Percentiles rank a stretch among this genome's conserved stretches.
phyloP scores from a whole-genome alignment of 2,329 filamentous ascomycete species.

The Shiraia bambusicola region DNA sequence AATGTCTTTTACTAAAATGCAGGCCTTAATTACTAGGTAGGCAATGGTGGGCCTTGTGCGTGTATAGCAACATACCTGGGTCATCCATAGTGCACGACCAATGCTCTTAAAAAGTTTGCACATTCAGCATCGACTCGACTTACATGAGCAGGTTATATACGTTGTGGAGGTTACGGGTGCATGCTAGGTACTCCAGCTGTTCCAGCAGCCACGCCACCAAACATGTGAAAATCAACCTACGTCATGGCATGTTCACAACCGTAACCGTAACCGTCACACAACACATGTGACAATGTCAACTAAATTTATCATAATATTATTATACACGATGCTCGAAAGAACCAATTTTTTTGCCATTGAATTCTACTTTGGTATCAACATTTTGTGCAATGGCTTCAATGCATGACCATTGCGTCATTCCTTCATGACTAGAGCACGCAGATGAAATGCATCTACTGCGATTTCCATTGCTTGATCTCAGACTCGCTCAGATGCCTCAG shows the following conservation, averaged over 20 bases:
- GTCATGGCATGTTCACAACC: neutral
- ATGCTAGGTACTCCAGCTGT: no score
- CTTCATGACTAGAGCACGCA: neutral
- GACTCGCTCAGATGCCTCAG: constrained; percentile 69
- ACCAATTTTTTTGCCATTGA: no score
- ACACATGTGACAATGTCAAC: no score
- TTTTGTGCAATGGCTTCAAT: neutral
- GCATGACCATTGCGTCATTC: constrained; percentile 1
- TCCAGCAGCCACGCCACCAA: neutral
- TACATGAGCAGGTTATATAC: neutral
- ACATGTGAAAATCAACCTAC: neutral
- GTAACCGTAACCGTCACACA: no score
- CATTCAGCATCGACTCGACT: no score
- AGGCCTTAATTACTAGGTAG: neutral
- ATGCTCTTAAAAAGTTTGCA: no score
- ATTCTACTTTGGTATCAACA: no score
- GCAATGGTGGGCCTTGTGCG: neutral
- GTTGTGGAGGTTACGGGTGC: neutral
- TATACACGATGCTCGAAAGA: no score
- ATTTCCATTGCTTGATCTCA: constrained; percentile 40
- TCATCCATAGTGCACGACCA: constrained; percentile 22
- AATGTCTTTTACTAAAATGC: constrained; percentile 58
- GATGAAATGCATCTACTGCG: constrained; percentile 24
- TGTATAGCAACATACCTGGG: constrained; percentile 23
- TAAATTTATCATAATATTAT: no score